Evolutionary conservation across 805 yeast species (phyloP), one percentile per base, ranked within the genome.

Genomic region (Brettanomyces nanus): DNA sequence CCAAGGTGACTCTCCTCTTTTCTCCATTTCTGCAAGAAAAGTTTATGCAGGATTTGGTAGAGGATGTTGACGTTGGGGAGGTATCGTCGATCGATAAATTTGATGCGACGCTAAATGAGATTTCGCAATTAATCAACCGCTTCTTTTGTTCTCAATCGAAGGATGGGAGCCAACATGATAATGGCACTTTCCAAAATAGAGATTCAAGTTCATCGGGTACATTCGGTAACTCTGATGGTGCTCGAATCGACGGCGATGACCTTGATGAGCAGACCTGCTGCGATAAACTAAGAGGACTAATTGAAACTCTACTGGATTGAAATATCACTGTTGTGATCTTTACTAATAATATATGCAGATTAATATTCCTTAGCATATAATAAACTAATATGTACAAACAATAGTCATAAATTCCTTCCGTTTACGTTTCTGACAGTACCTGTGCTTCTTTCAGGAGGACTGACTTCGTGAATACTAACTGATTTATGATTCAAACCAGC

Each of bases 381-480:
- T 18, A 26, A n/a, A n/a, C n/a, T n/a, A n/a, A n/a, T n/a, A n/a
- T n/a, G n/a, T n/a, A n/a, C n/a, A n/a, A n/a, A n/a, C n/a, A n/a
- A n/a, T n/a, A n/a, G n/a, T n/a, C n/a, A n/a, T n/a, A n/a, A n/a
- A n/a, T n/a, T n/a, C n/a, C n/a, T n/a, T n/a, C n/a, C n/a, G n/a
- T n/a, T n/a, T n/a, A n/a, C n/a, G n/a, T n/a, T n/a, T n/a, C n/a
- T n/a, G n/a, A n/a, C n/a, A n/a, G n/a, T n/a, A n/a, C n/a, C n/a
- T n/a, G 29, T 46, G 10, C 38, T 32, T 40, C 61, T 45, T 37
- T 57, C 61, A 9, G 66, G 66, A 17, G 64, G 63, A 3, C 56
- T 51, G 48, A 83, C 77, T 48, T 69, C 75, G 48, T 80, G 87
- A 22, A 84, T 81, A 40, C 63, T 68, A 4, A 83, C 85, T 35